Evolutionary conservation across 305 asterid genomes (phyloP).

Genomic region (Fraxinus angustifolia): DNA sequence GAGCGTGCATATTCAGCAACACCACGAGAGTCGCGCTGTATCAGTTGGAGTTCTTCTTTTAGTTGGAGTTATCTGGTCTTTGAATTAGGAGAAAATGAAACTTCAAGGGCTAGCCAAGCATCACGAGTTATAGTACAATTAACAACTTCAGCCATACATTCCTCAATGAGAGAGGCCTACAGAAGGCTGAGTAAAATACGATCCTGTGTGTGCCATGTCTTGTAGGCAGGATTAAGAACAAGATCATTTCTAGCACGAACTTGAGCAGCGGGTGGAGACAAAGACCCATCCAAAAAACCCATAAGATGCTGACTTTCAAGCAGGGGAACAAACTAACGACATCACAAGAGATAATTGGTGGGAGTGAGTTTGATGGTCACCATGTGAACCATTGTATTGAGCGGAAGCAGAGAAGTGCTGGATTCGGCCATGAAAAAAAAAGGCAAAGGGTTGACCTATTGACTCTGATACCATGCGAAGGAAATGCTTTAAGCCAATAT

Average conservation of each 20-base stretch:
- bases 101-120: background rate
- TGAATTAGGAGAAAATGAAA: background rate
- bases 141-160: background rate
- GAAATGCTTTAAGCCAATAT: too few species aligned
- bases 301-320: background rate
- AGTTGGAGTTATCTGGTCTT: background rate
- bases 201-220: background rate
- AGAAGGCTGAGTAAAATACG: background rate
- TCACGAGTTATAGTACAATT: background rate
- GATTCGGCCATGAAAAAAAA: background rate
- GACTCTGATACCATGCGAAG: background rate
- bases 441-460: background rate
- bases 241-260: background rate
- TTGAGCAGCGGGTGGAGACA: background rate
- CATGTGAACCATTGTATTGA: background rate
- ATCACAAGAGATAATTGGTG: background rate
- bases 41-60: background rate
- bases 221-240: conserved; percentile 9
- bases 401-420: background rate
- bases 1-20: background rate
- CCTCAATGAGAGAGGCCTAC: background rate
- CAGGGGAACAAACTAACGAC: background rate
- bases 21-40: background rate
- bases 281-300: background rate
- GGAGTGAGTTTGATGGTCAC: background rate